Base-by-base conservation (phyloP, 805 yeast genomes). In the Saturnispora sanitii region DNA sequence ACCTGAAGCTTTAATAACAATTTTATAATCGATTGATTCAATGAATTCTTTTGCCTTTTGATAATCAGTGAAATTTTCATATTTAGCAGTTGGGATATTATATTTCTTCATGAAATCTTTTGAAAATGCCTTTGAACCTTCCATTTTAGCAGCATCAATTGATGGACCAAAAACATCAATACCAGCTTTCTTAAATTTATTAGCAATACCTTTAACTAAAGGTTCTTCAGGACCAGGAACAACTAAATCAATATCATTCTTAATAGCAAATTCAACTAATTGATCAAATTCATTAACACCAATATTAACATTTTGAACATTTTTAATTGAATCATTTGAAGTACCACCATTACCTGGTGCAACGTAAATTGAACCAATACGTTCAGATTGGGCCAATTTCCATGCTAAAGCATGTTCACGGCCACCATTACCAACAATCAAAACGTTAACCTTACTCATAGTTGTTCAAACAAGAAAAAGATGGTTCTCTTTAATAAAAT, bases 171-270 rank as follows among this genome's bases (percentile, higher is more conserved):
- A 92, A 15, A 88, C 96, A 21, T 96, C 94, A 49, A 92, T 79
- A 49, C 98, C 98, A 38, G 81, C 82, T 44, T 75, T 76, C 47
- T 74, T 66, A 69, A 92, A 87, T 40, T 67, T 66, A 15, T 79
- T 61, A 21, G 88, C 61, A 46, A 92, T 77, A 38, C 99, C 99
- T 55, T 92, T 96, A 25, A 94, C 96, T 47, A 94, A 70, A 28
- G 98, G 97, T 65, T 87, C 95, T 64, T 92, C 99, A n/a, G 99
- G 99, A 26, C 99, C 99, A 28, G 98, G 97, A 33, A 92, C 70
- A 4, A 86, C 97, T 42, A 92, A 67, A 38, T 68, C 72, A 40
- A 92, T 71, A 4, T 72, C 52, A 41, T 88, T 66, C 22, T 73
- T 73, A 13, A 68, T 57, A 5, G 96, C 95, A 61, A 88, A 88